Percentiles rank a stretch among this genome's conserved stretches.
Conservation (phyloP, 495 filamentous ascomycete species). For the Evernia prunastri region DNA sequence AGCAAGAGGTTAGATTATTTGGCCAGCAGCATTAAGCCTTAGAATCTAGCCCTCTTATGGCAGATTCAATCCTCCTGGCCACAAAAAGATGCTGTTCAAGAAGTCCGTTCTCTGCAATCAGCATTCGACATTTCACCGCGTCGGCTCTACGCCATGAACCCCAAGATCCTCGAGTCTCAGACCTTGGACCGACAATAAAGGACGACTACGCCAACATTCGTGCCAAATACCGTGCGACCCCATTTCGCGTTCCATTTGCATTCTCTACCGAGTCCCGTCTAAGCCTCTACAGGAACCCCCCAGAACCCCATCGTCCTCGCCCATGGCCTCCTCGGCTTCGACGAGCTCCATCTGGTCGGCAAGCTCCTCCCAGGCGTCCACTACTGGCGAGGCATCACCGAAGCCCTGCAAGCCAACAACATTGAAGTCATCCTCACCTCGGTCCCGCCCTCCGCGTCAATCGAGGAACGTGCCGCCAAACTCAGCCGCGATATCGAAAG, state of each 20-base stretch:
- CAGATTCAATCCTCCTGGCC: background rate
- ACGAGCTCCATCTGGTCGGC: constrained; percentile 69
- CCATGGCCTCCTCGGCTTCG: constrained; percentile 88
- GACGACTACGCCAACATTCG: constrained; percentile 71
- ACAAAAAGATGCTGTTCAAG: constrained; percentile 5
- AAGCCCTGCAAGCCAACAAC: constrained; percentile 63
- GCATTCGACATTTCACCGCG: constrained; percentile 1
- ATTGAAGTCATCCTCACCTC: constrained; percentile 74
- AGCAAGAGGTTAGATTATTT: background rate
- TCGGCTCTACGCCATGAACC: background rate
- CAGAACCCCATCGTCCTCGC: constrained; percentile 74
- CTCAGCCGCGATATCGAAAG: constrained; percentile 45
- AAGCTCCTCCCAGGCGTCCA: constrained; percentile 66
- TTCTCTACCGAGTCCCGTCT: background rate
- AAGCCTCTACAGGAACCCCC: constrained; percentile 37
- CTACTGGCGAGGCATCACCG: constrained; percentile 89
- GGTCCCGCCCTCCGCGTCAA: constrained; percentile 72
- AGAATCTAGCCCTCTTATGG: constrained; percentile 7
- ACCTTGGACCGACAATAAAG: constrained; percentile 60
- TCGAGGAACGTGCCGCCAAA: constrained; percentile 57
- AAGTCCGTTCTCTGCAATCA: background rate
- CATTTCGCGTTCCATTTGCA: too few species aligned
- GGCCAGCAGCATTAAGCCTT: background rate
- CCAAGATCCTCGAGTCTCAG: constrained; percentile 53
- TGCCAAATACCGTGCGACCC: constrained; percentile 48